Evolutionary conservation across 2,329 filamentous ascomycete species (phyloP).

Genomic region (Allantophomopsis cytisporea): DNA sequence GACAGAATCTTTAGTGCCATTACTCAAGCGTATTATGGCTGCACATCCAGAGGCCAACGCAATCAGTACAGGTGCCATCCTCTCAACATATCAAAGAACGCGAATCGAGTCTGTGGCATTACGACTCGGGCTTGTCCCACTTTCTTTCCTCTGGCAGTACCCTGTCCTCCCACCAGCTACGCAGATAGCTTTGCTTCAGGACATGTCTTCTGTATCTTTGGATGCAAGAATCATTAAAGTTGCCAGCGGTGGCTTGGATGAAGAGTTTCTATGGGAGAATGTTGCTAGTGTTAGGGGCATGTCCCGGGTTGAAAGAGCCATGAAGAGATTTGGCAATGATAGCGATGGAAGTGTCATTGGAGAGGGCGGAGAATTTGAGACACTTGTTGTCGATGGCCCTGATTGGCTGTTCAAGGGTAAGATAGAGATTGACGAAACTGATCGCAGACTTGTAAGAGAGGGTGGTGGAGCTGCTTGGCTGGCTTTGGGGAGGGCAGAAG

Average conservation of each 20-base stretch:
- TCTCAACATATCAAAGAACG: slow-evolving; percentile 92
- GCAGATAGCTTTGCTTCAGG: slow-evolving; percentile 47
- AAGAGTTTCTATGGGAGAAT: slow-evolving; percentile 67
- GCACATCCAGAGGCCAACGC: slow-evolving; percentile 74
- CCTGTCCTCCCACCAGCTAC: slow-evolving; percentile 48
- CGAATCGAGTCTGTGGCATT: slow-evolving; percentile 84
- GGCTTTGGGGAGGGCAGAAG: slow-evolving; percentile 39
- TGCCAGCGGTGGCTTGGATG: slow-evolving; percentile 77
- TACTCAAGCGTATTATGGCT: slow-evolving; percentile 53
- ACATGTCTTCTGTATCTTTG: slow-evolving; percentile 67
- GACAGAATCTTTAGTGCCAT: slow-evolving; percentile 71
- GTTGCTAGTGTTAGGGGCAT: slow-evolving; percentile 45
- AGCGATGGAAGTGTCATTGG: slow-evolving; percentile 64
- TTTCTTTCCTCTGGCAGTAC: slow-evolving; percentile 91
- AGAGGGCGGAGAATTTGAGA: slow-evolving; percentile 95
- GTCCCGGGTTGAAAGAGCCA: slow-evolving; percentile 32
- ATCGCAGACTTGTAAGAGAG: slow-evolving; percentile 41
- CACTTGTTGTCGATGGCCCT: slow-evolving; percentile 74
- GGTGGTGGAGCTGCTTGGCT: slow-evolving; percentile 71
- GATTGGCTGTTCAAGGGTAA: slow-evolving; percentile 54
- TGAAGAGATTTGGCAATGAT: slow-evolving; percentile 53
- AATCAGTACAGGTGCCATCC: slow-evolving; percentile 78
- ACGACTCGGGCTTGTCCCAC: slow-evolving; percentile 68
- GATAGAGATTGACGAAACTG: slow-evolving; percentile 45
- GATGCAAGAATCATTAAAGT: slow-evolving; percentile 94